phyloP scores from a whole-genome alignment of 164 flowering plant species.

The Stephania cephalantha region DNA sequence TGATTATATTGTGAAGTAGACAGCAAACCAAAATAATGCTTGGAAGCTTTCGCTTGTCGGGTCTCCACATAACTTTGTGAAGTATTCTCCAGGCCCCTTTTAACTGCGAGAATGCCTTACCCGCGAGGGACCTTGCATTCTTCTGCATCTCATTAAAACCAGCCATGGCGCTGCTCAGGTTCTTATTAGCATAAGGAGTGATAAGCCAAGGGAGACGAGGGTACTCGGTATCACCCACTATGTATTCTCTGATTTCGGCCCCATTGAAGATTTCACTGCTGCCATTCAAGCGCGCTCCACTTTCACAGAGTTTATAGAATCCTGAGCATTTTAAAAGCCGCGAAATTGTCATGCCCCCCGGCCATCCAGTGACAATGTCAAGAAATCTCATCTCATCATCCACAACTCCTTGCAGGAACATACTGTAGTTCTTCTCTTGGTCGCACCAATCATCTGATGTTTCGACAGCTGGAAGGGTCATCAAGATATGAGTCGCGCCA shows the following conservation, averaged over 20 bases:
- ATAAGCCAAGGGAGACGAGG: constrained; percentile 94
- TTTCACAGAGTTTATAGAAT: constrained; percentile 61
- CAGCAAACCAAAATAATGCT: constrained; percentile 90
- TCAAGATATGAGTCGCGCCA: constrained; percentile 77
- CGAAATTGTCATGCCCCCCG: constrained; percentile 48
- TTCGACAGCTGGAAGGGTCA: constrained; percentile 94
- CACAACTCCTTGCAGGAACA: constrained; percentile 85
- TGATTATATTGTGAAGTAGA: constrained; percentile 79
- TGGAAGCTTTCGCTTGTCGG: constrained; percentile 79
- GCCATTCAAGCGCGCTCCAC: constrained; percentile 55
- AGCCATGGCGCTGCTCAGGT: constrained; percentile 22
- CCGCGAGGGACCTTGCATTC: constrained; percentile 51
- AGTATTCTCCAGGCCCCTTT: constrained; percentile 94
- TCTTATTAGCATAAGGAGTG: constrained; percentile 49
- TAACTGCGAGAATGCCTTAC: constrained; percentile 56
- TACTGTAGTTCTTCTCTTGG: constrained; percentile 71
- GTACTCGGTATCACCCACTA: constrained; percentile 59
- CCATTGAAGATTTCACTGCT: constrained; percentile 29
- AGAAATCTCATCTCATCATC: constrained; percentile 79
- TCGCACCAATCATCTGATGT: constrained; percentile 98
- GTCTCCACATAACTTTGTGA: constrained; percentile 96
- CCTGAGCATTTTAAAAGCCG: constrained; percentile 58
- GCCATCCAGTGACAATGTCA: constrained; percentile 89
- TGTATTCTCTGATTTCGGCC: constrained; percentile 52
- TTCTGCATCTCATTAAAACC: constrained; percentile 45